These are phyloP conservation scores for Candida endomychidarum DNA, from an alignment of 805 yeast species.

Conservation along the genomic window DNA sequence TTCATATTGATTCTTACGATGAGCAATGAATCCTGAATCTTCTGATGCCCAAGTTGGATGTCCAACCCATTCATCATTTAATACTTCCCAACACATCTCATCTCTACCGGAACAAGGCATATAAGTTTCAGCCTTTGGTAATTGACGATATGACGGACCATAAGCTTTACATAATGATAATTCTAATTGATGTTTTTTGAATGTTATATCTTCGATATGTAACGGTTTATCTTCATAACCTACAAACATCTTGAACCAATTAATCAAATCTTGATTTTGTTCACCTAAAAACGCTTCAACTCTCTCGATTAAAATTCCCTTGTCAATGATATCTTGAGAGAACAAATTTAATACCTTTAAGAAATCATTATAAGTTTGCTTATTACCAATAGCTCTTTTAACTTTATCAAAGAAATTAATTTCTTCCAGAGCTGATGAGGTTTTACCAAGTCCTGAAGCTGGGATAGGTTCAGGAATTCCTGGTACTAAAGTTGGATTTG, in stretches of 20 bases:
- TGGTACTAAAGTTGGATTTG: conserved; percentile 72
- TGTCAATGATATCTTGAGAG: conserved; percentile 88
- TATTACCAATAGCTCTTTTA: conserved; percentile 82
- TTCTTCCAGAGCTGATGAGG: conserved; percentile 75
- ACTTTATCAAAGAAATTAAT: conserved; percentile 89
- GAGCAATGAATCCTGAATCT: conserved; percentile 98
- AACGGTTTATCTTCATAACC: conserved; percentile 84
- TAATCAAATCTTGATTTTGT: conserved; percentile 69
- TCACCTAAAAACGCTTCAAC: conserved; percentile 83
- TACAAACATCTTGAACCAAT: conserved; percentile 91
- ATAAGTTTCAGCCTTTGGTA: conserved; percentile 90
- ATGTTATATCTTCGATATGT: conserved; percentile 81
- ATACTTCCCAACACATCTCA: conserved; percentile 98
- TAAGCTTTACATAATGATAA: conserved; percentile 87
- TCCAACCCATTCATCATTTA: conserved; percentile 99
- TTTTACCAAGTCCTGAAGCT: conserved; percentile 40
- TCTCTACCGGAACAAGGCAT: conserved; percentile 99
- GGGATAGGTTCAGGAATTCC: conserved; percentile 83
- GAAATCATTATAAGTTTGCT: conserved; percentile 89
- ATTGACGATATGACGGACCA: conserved; percentile 90
- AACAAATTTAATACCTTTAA: conserved; percentile 82
- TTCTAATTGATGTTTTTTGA: conserved; percentile 89
- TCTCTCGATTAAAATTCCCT: conserved; percentile 74
- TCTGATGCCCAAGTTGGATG: conserved; percentile 99
- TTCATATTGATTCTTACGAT: conserved; percentile 95